Evolutionary conservation across 2,329 filamentous ascomycete genomes (phyloP).

Genomic region (Coniochaeta prunicola): DNA sequence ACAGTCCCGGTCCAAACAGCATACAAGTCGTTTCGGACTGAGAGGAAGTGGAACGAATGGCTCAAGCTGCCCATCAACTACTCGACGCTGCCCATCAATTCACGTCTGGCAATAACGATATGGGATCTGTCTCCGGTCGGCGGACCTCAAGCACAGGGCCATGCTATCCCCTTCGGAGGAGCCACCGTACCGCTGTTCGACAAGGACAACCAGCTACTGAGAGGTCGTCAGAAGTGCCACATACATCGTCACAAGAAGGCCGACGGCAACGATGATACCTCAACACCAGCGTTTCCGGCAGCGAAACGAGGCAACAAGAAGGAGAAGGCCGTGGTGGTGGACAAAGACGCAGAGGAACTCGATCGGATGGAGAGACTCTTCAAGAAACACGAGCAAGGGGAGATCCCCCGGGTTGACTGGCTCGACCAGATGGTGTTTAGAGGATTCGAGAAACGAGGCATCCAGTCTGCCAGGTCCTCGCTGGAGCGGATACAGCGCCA

Average conservation of each 20-base stretch:
- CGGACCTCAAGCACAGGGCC: conserved; percentile 59
- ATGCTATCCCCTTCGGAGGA: conserved; percentile 86
- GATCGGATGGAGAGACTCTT: conserved; percentile 84
- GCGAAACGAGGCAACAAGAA: conserved; percentile 40
- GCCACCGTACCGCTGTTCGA: conserved; percentile 93
- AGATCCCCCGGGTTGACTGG: conserved; percentile 90
- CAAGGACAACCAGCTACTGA: conserved; percentile 81
- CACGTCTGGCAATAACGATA: conserved; percentile 83
- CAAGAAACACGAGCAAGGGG: conserved; percentile 97
- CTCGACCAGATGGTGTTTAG: conserved; percentile 91
- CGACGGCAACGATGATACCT: conserved; percentile 74
- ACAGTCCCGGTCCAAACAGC: conserved; percentile 88
- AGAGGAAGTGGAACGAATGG: conserved; percentile 89
- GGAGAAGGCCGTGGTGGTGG: conserved; percentile 43
- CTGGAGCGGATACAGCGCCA: conserved; percentile 50
- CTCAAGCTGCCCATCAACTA: conserved; percentile 80
- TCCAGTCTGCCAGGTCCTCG: conserved; percentile 56
- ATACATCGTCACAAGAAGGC: conserved; percentile 76
- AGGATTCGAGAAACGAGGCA: conserved; percentile 70
- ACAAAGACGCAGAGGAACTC: conserved; percentile 73
- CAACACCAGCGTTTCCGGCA: conserved; percentile 63
- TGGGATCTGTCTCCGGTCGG: conserved; percentile 89
- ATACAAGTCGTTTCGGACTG: conserved; percentile 81
- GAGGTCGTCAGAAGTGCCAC: conserved; percentile 85
- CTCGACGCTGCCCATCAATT: conserved; percentile 70